phyloP scores from a whole-genome alignment of 1,284 basidiomycete genomes.

The Moesziomyces sp. region DNA sequence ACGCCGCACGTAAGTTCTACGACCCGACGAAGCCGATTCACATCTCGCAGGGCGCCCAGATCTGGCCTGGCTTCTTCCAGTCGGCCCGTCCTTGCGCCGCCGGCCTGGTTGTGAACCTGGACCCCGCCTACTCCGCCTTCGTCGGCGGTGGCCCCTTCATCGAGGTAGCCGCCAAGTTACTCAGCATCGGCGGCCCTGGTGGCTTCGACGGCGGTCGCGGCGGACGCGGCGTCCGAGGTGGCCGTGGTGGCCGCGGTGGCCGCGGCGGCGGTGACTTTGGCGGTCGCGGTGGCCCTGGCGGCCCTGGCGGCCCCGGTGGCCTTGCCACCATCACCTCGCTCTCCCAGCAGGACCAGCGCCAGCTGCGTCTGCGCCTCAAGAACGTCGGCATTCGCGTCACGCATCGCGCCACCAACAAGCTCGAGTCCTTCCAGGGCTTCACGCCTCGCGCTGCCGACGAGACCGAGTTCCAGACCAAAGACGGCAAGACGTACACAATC shows the following conservation, averaged over 20 bases:
- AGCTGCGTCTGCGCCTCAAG: slow-evolving; percentile 49
- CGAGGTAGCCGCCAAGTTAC: slow-evolving; percentile 37
- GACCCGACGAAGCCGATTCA: slow-evolving; percentile 26
- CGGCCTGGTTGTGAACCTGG: slow-evolving; percentile 58
- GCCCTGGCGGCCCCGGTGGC: slow-evolving; percentile 38
- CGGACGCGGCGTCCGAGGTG: slow-evolving; percentile 23
- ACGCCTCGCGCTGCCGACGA: slow-evolving; percentile 33
- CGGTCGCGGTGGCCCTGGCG: slow-evolving; percentile 42
- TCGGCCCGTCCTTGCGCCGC: slow-evolving; percentile 46
- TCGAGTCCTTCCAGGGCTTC: slow-evolving; percentile 51
- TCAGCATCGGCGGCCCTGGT: slow-evolving; percentile 38
- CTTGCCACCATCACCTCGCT: slow-evolving; percentile 8
- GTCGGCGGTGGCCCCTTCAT: slow-evolving; percentile 40
- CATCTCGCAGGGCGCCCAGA: slow-evolving; percentile 48
- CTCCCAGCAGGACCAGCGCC: slow-evolving; percentile 26
- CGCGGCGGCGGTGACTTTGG: slow-evolving; percentile 31
- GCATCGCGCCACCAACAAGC: slow-evolving; percentile 47
- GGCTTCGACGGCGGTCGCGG: slow-evolving; percentile 18
- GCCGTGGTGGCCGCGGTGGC: slow-evolving; percentile 21
- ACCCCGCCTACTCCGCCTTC: slow-evolving; percentile 54
- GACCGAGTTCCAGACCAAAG: slow-evolving; percentile 26
- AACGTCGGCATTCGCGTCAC: slow-evolving; percentile 41
- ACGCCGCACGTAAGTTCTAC: slow-evolving; percentile 52
- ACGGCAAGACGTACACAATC: slow-evolving; percentile 31
- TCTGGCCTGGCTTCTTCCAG: slow-evolving; percentile 57